Conservation (phyloP, 176 grass and related monocot species). For the Avena atlantica region DNA sequence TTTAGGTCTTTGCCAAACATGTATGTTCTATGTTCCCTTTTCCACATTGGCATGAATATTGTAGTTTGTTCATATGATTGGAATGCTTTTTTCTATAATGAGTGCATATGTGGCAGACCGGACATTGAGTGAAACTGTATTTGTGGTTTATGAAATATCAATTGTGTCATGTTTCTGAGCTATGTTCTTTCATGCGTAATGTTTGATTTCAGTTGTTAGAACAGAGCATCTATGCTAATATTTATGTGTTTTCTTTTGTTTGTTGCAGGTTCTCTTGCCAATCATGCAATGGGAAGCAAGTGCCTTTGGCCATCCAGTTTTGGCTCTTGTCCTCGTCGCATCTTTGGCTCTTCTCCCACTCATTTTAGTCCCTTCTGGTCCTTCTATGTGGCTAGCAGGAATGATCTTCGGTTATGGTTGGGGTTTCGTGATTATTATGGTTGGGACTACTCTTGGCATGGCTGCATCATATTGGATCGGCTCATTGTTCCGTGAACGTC, state of each 20-base stretch:
- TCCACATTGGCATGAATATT: not conserved
- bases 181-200: not conserved
- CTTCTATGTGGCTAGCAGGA: constrained; percentile 98
- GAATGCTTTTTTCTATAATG: constrained; percentile 1
- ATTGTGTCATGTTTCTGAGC: not conserved
- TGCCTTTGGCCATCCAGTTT: constrained; percentile 87
- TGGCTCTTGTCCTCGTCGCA: constrained; percentile 75
- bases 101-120: not conserved
- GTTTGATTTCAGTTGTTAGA: not conserved
- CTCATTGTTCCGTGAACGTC: constrained; percentile 72
- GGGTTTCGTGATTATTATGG: constrained; percentile 99
- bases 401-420: constrained; percentile 99
- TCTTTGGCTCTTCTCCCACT: constrained; percentile 89
- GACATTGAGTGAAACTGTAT: not conserved
- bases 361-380: constrained; percentile 88
- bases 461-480: constrained; percentile 85
- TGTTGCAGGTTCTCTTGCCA: constrained; percentile 75
- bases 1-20: not conserved
- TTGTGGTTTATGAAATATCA: not conserved
- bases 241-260: not conserved
- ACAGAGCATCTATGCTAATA: not conserved
- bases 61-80: constrained; percentile 2
- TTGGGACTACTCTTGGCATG: constrained; percentile 92
- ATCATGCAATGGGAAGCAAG: constrained; percentile 99
- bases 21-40: not conserved